Percentiles rank a stretch among this genome's conserved stretches.
phyloP scores from a whole-genome alignment of 495 filamentous ascomycete species.

The Penicillium manginii region DNA sequence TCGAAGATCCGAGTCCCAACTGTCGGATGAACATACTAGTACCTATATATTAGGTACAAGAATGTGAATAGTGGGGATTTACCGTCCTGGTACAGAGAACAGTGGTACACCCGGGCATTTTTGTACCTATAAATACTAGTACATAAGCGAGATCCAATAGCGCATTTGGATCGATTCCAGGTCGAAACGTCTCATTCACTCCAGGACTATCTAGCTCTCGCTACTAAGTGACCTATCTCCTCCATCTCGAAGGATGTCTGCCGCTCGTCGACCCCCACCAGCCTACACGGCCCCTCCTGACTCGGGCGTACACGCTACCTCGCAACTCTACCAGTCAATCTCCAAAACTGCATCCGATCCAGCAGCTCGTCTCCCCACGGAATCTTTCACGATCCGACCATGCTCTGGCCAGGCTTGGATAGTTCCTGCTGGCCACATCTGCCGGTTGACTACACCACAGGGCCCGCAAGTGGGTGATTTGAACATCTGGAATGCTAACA shows the following conservation, averaged over 20 bases:
- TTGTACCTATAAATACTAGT: too few species aligned
- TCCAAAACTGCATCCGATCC: constrained; percentile 39
- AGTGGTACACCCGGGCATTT: too few species aligned
- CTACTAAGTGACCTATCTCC: too few species aligned
- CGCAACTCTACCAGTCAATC: constrained; percentile 44
- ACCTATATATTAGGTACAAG: neutral
- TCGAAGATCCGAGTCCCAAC: constrained; percentile 4
- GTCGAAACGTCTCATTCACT: neutral
- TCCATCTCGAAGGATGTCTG: constrained; percentile 27
- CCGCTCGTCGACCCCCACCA: constrained; percentile 42
- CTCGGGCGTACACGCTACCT: constrained; percentile 42
- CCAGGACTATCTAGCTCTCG: too few species aligned
- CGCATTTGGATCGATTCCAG: too few species aligned
- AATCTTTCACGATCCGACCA: constrained; percentile 46
- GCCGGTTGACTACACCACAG: constrained; percentile 71
- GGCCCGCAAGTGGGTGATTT: constrained; percentile 82
- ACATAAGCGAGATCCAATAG: too few species aligned
- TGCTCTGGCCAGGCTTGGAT: constrained; percentile 68
- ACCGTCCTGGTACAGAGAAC: constrained; percentile 7
- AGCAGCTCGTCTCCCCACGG: constrained; percentile 35
- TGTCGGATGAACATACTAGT: too few species aligned
- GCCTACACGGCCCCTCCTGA: constrained; percentile 45
- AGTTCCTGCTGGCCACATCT: constrained; percentile 63
- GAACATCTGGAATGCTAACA: constrained; percentile 77
- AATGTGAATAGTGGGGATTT: constrained; percentile 9